Conservation (phyloP, 1,284 basidiomycete species). For the Violaceomyces palustris region DNA sequence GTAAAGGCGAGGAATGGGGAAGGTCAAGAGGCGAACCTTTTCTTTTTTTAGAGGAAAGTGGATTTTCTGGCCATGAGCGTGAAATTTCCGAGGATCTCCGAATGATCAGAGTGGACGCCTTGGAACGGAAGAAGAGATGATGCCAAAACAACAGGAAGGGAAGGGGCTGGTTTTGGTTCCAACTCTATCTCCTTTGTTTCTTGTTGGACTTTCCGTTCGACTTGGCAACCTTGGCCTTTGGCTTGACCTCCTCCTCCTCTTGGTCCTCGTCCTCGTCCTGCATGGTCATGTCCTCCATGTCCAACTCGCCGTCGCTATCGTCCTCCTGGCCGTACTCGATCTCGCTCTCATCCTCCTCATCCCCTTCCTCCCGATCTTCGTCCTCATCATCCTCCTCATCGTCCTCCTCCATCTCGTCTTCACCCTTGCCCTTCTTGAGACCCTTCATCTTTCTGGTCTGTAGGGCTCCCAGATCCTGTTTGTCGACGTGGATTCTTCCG, state of each 20-base stretch:
- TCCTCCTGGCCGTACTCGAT: constrained; percentile 57
- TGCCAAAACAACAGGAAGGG: too few species aligned
- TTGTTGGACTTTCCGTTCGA: constrained; percentile 47
- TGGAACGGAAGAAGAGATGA: too few species aligned
- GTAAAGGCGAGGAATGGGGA: too few species aligned
- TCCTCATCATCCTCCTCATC: constrained; percentile 20
- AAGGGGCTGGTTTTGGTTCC: too few species aligned
- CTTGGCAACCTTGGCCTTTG: constrained; percentile 44
- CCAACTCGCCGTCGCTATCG: constrained; percentile 27
- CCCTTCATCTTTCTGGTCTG: constrained; percentile 92
- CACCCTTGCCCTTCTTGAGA: constrained; percentile 58
- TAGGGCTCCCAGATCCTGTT: constrained; percentile 79
- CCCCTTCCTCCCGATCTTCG: constrained; percentile 53
- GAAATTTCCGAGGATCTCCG: too few species aligned
- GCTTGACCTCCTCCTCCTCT: constrained; percentile 46
- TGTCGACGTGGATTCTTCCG: constrained; percentile 80
- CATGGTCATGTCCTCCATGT: constrained; percentile 65
- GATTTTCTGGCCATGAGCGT: too few species aligned
- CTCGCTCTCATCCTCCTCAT: constrained; percentile 53
- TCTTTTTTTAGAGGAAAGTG: too few species aligned
- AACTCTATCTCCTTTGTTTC: too few species aligned
- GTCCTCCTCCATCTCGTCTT: constrained; percentile 17
- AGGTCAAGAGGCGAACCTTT: too few species aligned
- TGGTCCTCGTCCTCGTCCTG: constrained; percentile 47
- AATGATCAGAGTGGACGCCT: too few species aligned